A percentile compares a stretch with the other conserved stretches of the same genome.
phyloP scores from a whole-genome alignment of 495 filamentous ascomycete genomes.

The Aspergillus heteromorphus region DNA sequence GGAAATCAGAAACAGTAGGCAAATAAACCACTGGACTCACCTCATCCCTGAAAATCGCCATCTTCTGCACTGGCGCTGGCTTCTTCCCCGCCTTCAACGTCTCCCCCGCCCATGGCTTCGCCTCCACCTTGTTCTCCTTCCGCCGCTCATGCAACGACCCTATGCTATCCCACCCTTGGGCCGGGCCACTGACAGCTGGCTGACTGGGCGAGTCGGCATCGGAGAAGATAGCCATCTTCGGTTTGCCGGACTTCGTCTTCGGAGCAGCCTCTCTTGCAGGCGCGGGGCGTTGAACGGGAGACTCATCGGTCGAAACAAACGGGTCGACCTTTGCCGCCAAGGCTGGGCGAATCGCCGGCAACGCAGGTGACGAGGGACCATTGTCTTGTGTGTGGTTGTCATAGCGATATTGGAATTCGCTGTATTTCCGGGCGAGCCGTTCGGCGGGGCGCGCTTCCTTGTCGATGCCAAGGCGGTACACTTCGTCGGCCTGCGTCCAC shows the following conservation, averaged over 20 bases:
- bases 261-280: constrained; percentile 42
- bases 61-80: constrained; percentile 66
- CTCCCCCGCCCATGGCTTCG: constrained; percentile 88
- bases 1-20: constrained; percentile 36
- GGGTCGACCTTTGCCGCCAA: constrained; percentile 82
- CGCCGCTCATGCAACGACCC: constrained; percentile 78
- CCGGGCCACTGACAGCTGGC: constrained; percentile 39
- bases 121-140: constrained; percentile 87
- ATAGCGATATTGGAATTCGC: constrained; percentile 78
- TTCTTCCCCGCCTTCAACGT: constrained; percentile 83
- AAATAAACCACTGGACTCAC: constrained; percentile 55
- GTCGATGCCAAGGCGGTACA: constrained; percentile 84
- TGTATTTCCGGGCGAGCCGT: constrained; percentile 78
- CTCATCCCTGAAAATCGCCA: constrained; percentile 92
- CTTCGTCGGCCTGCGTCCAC: constrained; percentile 90
- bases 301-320: constrained; percentile 56
- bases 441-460: constrained; percentile 78
- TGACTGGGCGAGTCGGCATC: constrained; percentile 52
- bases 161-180: constrained; percentile 88
- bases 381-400: constrained; percentile 54
- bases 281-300: constrained; percentile 54
- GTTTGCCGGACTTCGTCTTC: constrained; percentile 56
- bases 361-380: constrained; percentile 76
- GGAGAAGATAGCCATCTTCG: constrained; percentile 91
- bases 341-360: constrained; percentile 78